Evolutionary conservation across 1,139 yeast species (phyloP), one percentile per base, ranked within the genome.

Genomic region (Citeromyces siamensis): DNA sequence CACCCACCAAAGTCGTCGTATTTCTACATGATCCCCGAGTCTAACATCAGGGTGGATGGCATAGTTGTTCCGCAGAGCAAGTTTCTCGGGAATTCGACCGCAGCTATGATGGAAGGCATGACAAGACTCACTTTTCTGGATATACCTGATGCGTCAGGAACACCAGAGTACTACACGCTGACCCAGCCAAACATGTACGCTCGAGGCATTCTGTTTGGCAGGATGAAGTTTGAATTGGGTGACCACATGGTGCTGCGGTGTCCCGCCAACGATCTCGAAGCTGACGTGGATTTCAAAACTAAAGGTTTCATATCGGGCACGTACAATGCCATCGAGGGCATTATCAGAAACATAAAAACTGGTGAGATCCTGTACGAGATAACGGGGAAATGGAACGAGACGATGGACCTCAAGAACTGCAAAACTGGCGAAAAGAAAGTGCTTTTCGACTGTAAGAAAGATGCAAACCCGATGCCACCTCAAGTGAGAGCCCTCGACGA

Each of bases 1-100:
- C 98, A 90, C 54, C 98, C 98, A n/a, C 98, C 98, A 6, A 82
- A 90, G 53, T 84, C 96, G 0, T 81, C 95, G 0, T 90, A 90
- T 58, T 90, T 88, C 51, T 90, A 84, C 56, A 62, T 80, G 56
- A 70, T 84, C 34, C 98, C 98, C 0, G 82, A 78, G 41, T 71
- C 70, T 44, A 73, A 75, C 46, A 83, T 90, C 40, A 73, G 90
- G 46, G 86, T 81, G 12, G 98, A 90, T 52, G 98, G 98, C 31
- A 70, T 82, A 3, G 74, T 88, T 26, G 67, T 85, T 35, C 98
- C 98, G 12, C 78, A 72, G 50, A 86, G 96, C 1, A 74, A 74
- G 51, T 93, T 90, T 50, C 64, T 90, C 41, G 98, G 98, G 21
- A 90, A 88, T 53, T 85, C 95, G 0, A 88, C 96, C 0, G 98